These are phyloP conservation scores for Lachancea mirantina DNA, from an alignment of 805 yeast species.

Conservation along the genomic window DNA sequence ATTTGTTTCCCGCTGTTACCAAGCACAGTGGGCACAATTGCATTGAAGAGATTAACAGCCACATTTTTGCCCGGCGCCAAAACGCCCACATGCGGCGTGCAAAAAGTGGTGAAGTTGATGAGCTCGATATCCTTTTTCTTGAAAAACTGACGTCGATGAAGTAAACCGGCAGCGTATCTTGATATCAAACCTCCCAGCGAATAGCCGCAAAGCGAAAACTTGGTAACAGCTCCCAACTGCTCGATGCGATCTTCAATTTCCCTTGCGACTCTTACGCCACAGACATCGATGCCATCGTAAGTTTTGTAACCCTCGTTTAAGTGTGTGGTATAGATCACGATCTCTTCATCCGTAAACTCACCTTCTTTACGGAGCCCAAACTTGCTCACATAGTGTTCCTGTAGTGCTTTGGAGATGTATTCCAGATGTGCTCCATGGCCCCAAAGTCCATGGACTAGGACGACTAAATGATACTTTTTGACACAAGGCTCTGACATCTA, in stretches of 20 bases:
- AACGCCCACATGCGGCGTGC: constrained; percentile 65
- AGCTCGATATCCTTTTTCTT: constrained; percentile 40
- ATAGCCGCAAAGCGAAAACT: constrained; percentile 72
- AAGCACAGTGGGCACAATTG: constrained; percentile 54
- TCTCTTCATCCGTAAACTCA: constrained; percentile 14
- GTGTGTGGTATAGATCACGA: constrained; percentile 31
- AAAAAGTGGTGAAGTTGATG: constrained; percentile 51
- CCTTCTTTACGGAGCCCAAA: constrained; percentile 10
- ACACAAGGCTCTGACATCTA: constrained; percentile 4
- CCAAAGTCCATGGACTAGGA: constrained; percentile 69
- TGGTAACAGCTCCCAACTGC: constrained; percentile 37
- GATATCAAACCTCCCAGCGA: constrained; percentile 80
- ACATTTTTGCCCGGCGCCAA: constrained; percentile 51
- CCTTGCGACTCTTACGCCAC: constrained; percentile 66
- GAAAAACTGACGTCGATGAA: constrained; percentile 50
- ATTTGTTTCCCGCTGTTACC: constrained; percentile 72
- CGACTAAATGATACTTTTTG: constrained; percentile 42
- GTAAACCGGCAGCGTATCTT: constrained; percentile 68
- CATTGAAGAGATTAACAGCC: constrained; percentile 51
- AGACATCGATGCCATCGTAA: constrained; percentile 80
- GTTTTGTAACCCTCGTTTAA: constrained; percentile 69
- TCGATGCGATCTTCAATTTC: constrained; percentile 47
- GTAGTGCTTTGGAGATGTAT: constrained; percentile 47
- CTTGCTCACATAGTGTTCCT: constrained; percentile 22
- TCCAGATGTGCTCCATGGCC: constrained; percentile 64